Conservation (phyloP, 345 rosid species). For the Punica granatum region DNA sequence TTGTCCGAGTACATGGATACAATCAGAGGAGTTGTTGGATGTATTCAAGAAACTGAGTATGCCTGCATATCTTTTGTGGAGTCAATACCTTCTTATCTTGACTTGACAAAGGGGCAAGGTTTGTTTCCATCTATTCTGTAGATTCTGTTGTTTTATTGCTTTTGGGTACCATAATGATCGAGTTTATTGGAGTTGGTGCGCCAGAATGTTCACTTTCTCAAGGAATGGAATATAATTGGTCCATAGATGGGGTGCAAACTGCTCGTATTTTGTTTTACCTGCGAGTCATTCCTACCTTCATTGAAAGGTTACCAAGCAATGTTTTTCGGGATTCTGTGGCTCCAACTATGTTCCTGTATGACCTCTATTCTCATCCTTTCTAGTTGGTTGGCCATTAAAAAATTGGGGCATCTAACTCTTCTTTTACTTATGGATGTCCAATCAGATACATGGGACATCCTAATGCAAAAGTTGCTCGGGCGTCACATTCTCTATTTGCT, state of each 20-base stretch:
- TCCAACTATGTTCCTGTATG: constrained; percentile 92
- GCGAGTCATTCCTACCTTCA: constrained; percentile 82
- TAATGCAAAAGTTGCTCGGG: constrained; percentile 61
- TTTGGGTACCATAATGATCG: too few relatives aligned
- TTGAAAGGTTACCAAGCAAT: constrained; percentile 51
- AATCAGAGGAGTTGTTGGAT: constrained; percentile 57
- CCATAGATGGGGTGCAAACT: constrained; percentile 86
- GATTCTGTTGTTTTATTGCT: not conserved
- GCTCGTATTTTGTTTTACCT: constrained; percentile 80
- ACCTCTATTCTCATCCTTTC: not conserved
- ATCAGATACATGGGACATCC: constrained; percentile 87
- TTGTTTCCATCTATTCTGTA: not conserved
- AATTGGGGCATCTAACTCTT: not conserved
- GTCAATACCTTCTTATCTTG: constrained; percentile 64
- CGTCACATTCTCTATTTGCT: constrained; percentile 71
- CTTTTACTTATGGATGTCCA: constrained; percentile 39
- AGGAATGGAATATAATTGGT: constrained; percentile 59
- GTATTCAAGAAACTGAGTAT: constrained; percentile 69
- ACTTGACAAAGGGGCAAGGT: constrained; percentile 71
- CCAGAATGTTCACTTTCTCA: constrained; percentile 30
- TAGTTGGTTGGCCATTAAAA: not conserved
- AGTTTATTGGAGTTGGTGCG: constrained; percentile 2
- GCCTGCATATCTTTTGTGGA: constrained; percentile 63
- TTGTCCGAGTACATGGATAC: constrained; percentile 89
- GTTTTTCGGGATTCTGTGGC: constrained; percentile 61